phyloP scores from a whole-genome alignment of 371 early-diverging fungal genomes.

The Mucor circinelloides region DNA sequence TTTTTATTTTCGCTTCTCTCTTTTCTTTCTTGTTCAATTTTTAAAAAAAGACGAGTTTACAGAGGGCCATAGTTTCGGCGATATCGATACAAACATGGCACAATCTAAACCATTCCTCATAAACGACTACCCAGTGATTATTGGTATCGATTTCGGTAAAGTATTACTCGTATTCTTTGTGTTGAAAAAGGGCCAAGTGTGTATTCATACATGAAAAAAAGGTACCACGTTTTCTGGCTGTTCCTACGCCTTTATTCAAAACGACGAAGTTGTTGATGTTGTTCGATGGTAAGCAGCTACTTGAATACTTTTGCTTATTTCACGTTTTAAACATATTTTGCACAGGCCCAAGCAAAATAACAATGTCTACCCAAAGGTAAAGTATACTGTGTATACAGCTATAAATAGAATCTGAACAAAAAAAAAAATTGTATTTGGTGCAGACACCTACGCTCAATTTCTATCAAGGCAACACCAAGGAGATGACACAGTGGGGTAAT shows the following conservation, averaged over 20 bases:
- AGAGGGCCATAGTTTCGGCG: not conserved
- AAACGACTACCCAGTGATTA: constrained; percentile 47
- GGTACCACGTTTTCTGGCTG: constrained; percentile 56
- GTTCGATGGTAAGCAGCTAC: constrained; percentile 50
- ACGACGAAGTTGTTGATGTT: constrained; percentile 64
- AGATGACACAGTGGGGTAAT: constrained; percentile 54
- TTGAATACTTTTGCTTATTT: not conserved
- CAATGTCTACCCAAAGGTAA: constrained; percentile 62
- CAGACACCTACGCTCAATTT: constrained; percentile 54
- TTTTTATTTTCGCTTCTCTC: constrained; percentile 8
- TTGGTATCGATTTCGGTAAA: constrained; percentile 55
- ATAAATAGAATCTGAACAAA: not conserved
- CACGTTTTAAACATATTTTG: not conserved
- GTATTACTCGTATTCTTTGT: not conserved
- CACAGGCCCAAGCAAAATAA: constrained; percentile 61
- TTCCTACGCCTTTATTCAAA: constrained; percentile 53
- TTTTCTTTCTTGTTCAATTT: constrained; percentile 7
- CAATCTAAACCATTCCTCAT: constrained; percentile 40
- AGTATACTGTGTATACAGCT: constrained; percentile 2
- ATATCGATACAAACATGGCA: constrained; percentile 15
- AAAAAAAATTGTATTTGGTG: not conserved
- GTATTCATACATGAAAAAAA: constrained; percentile 8
- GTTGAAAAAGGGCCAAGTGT: not conserved
- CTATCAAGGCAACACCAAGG: constrained; percentile 45
- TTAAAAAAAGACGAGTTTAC: not conserved